Conservation (phyloP, 805 yeast species). For the Ogataea angusta region DNA sequence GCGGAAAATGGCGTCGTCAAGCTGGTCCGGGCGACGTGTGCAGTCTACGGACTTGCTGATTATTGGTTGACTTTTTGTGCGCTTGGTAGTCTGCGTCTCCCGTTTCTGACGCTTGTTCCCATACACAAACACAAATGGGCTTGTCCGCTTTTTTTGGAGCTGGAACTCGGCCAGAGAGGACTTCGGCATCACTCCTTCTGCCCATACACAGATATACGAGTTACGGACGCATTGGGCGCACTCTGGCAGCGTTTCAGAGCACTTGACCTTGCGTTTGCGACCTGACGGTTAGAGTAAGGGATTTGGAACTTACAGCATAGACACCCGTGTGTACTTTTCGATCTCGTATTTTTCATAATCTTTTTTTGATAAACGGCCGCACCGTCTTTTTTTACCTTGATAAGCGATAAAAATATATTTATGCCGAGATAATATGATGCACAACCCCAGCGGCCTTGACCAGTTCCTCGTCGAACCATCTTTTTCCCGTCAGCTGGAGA, state of each 20-base stretch:
- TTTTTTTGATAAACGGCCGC: background rate
- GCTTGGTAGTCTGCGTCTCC: no score
- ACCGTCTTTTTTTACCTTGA: background rate
- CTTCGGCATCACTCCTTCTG: constrained; percentile 8
- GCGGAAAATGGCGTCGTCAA: constrained; percentile 27
- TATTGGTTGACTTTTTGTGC: no score
- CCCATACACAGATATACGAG: constrained; percentile 16
- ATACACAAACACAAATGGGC: constrained; percentile 14
- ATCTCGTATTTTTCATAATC: background rate
- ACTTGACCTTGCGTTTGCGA: constrained; percentile 26
- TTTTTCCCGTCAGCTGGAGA: constrained; percentile 47
- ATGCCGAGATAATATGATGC: constrained; percentile 25
- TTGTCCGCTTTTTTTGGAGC: constrained; percentile 2
- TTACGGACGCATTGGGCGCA: constrained; percentile 18
- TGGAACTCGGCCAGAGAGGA: constrained; percentile 14
- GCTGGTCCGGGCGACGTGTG: background rate
- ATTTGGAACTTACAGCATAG: constrained; percentile 22
- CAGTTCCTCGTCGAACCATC: constrained; percentile 48
- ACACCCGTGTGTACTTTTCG: constrained; percentile 22
- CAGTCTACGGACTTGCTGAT: background rate
- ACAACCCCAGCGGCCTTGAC: constrained; percentile 43
- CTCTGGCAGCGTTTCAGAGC: constrained; percentile 23
- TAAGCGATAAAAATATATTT: background rate
- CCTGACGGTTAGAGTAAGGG: constrained; percentile 8
- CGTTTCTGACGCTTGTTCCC: constrained; percentile 5